phyloP scores from a whole-genome alignment of 1,284 basidiomycete genomes.

The Stygiomarasmius scandens region DNA sequence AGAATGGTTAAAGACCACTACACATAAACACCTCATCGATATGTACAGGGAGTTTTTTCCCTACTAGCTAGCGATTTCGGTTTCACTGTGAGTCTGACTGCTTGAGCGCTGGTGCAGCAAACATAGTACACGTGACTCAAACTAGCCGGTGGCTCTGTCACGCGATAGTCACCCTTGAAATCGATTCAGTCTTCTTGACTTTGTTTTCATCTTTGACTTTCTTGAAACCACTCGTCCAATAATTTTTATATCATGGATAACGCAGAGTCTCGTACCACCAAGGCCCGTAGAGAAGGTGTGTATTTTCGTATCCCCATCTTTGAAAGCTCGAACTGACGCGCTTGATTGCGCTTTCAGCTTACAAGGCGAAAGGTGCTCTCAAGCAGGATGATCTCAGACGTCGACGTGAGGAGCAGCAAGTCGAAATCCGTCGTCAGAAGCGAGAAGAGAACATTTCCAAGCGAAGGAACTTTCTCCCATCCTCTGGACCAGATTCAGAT shows the following conservation, averaged over 20 bases:
- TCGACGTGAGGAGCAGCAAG: conserved; percentile 94
- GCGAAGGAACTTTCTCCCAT: conserved; percentile 87
- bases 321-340: conserved; percentile 34
- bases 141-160: neutral
- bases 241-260: conserved; percentile 23
- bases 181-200: conserved; percentile 4
- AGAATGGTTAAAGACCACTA: too few relatives aligned
- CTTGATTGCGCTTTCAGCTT: conserved; percentile 39
- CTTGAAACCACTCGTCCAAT: conserved; percentile 11
- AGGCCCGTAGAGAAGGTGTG: conserved; percentile 66
- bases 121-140: neutral
- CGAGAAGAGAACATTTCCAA: conserved; percentile 97
- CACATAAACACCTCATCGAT: too few relatives aligned
- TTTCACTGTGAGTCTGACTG: too few relatives aligned
- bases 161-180: conserved; percentile 1
- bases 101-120: too few relatives aligned
- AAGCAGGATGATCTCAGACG: conserved; percentile 89
- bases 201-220: conserved; percentile 16
- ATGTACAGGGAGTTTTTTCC: too few relatives aligned
- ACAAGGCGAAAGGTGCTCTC: conserved; percentile 80
- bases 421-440: conserved; percentile 96
- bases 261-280: conserved; percentile 63
- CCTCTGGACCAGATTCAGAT: conserved; percentile 79
- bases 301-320: conserved; percentile 23
- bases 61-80: too few relatives aligned